These are phyloP conservation scores for Nakaseomyces bracarensis DNA, from an alignment of 1,139 yeast species.

Conservation along the genomic window DNA sequence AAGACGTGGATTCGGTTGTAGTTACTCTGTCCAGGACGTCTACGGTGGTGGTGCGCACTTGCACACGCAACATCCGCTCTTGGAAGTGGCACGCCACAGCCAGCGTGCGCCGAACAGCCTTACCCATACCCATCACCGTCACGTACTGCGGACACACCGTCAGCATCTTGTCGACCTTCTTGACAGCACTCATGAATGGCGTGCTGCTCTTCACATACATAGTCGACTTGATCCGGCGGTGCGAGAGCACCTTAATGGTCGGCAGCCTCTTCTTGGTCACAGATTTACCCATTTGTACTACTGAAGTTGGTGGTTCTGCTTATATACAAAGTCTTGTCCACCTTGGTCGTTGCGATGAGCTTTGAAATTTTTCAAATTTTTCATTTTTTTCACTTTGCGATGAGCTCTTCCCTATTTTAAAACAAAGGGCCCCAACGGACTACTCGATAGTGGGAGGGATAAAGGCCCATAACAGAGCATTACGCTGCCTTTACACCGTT, in stretches of 20 bases:
- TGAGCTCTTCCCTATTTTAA: neutral
- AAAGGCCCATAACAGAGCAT: no score
- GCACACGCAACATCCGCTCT: conserved; percentile 41
- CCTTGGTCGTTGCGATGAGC: neutral
- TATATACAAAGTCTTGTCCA: no score
- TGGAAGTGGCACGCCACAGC: conserved; percentile 47
- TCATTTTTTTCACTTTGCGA: neutral
- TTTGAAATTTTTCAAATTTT: neutral
- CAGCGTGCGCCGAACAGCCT: conserved; percentile 47
- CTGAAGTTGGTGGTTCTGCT: no score
- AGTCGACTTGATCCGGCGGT: conserved; percentile 37
- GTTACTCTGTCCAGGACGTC: conserved; percentile 48
- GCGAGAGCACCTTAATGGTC: conserved; percentile 23
- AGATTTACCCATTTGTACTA: neutral
- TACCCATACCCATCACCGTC: conserved; percentile 62
- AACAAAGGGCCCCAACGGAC: neutral
- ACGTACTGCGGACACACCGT: conserved; percentile 40
- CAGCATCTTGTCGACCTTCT: conserved; percentile 45
- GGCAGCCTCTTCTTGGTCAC: conserved; percentile 17
- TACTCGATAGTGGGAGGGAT: no score
- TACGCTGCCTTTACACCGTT: no score
- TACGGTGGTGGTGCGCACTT: conserved; percentile 48
- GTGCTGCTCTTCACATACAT: conserved; percentile 50
- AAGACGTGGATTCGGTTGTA: neutral
- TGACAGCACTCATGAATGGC: conserved; percentile 56